Evolutionary conservation across 1,139 yeast genomes (phyloP).

Genomic region (Geotrichum bryndzae): DNA sequence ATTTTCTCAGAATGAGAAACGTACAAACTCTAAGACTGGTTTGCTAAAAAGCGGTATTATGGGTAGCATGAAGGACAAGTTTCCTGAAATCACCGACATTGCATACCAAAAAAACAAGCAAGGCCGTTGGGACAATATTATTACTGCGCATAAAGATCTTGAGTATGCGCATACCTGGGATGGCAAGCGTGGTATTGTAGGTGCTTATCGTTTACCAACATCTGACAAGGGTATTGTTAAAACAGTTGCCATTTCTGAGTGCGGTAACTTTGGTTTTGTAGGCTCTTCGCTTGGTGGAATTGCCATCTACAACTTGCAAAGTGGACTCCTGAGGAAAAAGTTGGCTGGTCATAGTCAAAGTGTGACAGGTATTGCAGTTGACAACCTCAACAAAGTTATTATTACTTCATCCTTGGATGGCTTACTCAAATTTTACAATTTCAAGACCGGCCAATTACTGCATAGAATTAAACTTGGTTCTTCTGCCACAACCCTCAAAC

Average conservation of each 20-base stretch:
- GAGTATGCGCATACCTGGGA: constrained; percentile 89
- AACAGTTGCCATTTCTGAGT: constrained; percentile 72
- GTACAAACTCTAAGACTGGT: constrained; percentile 47
- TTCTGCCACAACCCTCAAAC: constrained; percentile 70
- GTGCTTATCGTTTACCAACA: constrained; percentile 63
- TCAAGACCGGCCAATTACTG: constrained; percentile 55
- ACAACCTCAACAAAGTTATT: constrained; percentile 83
- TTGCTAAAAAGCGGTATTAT: constrained; percentile 34
- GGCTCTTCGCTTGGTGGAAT: constrained; percentile 93
- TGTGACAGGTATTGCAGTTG: constrained; percentile 84
- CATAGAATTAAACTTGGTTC: constrained; percentile 67
- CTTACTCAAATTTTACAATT: constrained; percentile 78
- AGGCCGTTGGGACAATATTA: constrained; percentile 90
- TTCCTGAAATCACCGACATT: constrained; percentile 68
- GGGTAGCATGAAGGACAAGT: constrained; percentile 50
- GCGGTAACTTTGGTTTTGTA: constrained; percentile 91
- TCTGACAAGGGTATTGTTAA: constrained; percentile 79
- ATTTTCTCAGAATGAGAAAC: constrained; percentile 62
- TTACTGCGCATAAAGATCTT: constrained; percentile 89
- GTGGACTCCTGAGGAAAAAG: constrained; percentile 69
- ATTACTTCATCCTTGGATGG: constrained; percentile 90
- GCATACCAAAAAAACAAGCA: constrained; percentile 73
- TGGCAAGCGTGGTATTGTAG: constrained; percentile 73
- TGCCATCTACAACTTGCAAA: constrained; percentile 83
- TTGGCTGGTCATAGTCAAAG: constrained; percentile 61